Percentiles rank a stretch among this genome's conserved stretches.
phyloP scores from a whole-genome alignment of 208 protist species.

The Leishmania aethiopica region DNA sequence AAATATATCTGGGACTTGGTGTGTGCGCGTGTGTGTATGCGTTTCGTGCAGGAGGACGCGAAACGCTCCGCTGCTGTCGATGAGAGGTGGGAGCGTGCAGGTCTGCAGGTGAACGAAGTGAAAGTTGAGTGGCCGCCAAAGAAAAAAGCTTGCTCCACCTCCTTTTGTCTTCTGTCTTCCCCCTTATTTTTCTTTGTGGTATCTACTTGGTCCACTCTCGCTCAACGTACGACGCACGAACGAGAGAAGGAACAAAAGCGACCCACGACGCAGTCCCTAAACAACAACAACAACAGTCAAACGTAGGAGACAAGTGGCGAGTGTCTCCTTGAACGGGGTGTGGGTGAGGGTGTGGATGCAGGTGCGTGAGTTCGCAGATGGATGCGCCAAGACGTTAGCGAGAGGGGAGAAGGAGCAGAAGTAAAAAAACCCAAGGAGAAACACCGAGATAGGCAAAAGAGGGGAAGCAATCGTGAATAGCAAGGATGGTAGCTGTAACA shows the following conservation, averaged over 20 bases:
- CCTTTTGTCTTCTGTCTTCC: not conserved
- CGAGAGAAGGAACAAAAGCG: not conserved
- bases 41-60: not conserved
- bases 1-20: not conserved
- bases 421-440: not conserved
- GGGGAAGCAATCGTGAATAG: not conserved
- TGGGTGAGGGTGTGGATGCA: not conserved
- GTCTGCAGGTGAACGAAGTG: not conserved
- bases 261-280: not conserved
- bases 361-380: not conserved
- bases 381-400: not conserved
- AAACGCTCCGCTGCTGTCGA: not conserved
- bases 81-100: not conserved
- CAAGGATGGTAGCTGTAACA: not conserved
- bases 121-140: not conserved
- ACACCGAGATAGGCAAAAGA: not conserved
- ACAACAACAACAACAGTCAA: not conserved
- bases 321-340: not conserved
- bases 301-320: not conserved
- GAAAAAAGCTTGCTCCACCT: not conserved
- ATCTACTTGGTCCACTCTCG: not conserved
- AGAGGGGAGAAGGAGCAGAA: not conserved
- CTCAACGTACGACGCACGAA: not conserved
- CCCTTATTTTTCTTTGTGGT: not conserved
- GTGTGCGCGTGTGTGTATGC: not conserved